These are phyloP conservation scores for Tricholoma furcatifolium DNA, from an alignment of 768 basidiomycete genomes.

Conservation along the genomic window DNA sequence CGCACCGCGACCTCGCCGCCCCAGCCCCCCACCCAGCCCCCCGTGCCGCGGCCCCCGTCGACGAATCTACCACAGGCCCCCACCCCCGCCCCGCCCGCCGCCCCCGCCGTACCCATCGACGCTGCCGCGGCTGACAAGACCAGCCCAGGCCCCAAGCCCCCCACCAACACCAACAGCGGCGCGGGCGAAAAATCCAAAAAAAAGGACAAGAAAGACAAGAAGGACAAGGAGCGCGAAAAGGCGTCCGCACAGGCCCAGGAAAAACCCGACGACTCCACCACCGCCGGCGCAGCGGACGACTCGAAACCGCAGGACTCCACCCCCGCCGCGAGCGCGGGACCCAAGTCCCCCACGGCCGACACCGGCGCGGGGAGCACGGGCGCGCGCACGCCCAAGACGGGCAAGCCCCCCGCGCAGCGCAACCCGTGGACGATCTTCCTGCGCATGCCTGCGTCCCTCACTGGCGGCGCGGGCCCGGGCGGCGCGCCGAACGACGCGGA, in stretches of 20 bases:
- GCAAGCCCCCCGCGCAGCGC: slow-evolving; percentile 56
- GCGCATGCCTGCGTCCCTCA: slow-evolving; percentile 50
- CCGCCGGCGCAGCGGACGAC: too few species aligned
- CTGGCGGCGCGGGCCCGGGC: too few species aligned
- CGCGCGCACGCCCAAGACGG: slow-evolving; percentile 68
- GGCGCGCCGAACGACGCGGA: slow-evolving; percentile 55
- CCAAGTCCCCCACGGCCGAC: slow-evolving; percentile 52
- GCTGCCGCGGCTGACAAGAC: slow-evolving; percentile 32
- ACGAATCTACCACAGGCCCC: slow-evolving; percentile 24
- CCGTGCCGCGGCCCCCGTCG: slow-evolving; percentile 45
- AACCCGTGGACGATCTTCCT: slow-evolving; percentile 89
- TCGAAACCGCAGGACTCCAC: too few species aligned
- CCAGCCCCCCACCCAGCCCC: slow-evolving; percentile 58
- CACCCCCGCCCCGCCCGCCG: slow-evolving; percentile 27
- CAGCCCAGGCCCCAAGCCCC: slow-evolving; percentile 37
- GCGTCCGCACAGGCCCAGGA: slow-evolving; percentile 43
- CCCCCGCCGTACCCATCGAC: too few species aligned
- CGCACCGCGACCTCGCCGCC: slow-evolving; percentile 59
- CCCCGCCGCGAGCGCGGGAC: slow-evolving; percentile 27
- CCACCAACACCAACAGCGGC: slow-evolving; percentile 43
- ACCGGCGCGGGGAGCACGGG: slow-evolving; percentile 58
- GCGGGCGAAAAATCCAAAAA: slow-evolving; percentile 59
- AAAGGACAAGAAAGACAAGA: slow-evolving; percentile 64
- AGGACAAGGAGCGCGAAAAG: slow-evolving; percentile 55
- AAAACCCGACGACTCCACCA: slow-evolving; percentile 8